phyloP scores from a whole-genome alignment of 2,329 filamentous ascomycete species.

The Fusarium sp. region DNA sequence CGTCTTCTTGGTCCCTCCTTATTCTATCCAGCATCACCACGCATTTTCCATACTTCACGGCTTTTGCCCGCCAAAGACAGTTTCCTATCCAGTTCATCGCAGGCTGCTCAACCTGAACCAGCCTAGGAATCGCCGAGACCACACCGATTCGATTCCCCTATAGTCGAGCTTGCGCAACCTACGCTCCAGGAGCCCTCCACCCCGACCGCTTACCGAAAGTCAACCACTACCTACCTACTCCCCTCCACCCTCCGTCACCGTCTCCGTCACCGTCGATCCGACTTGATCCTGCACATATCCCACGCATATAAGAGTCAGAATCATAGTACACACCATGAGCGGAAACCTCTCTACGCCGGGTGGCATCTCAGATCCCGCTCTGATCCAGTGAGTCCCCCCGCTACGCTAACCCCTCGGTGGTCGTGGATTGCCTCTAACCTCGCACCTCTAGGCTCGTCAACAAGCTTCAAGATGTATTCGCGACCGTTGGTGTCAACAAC shows the following conservation, averaged over 20 bases:
- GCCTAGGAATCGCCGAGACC: background rate
- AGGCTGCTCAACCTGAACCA: background rate
- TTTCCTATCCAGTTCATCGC: constrained; percentile 11
- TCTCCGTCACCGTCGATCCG: constrained; percentile 22
- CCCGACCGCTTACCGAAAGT: constrained; percentile 37
- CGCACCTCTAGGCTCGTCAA: constrained; percentile 79
- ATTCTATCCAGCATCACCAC: constrained; percentile 43
- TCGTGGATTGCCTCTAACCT: constrained; percentile 35
- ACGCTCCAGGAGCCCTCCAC: constrained; percentile 27
- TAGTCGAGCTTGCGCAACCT: constrained; percentile 17
- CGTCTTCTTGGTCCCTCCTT: constrained; percentile 48
- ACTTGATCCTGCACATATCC: constrained; percentile 20
- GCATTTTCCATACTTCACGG: constrained; percentile 36
- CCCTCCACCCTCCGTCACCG: constrained; percentile 19
- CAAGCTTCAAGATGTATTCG: constrained; percentile 99
- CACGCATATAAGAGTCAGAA: constrained; percentile 20
- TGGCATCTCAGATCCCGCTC: constrained; percentile 74
- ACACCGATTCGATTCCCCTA: background rate
- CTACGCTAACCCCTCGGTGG: constrained; percentile 19
- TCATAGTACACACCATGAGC: constrained; percentile 47
- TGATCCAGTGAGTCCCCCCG: constrained; percentile 67
- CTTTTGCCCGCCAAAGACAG: constrained; percentile 23
- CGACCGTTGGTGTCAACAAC: constrained; percentile 98
- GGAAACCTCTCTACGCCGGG: constrained; percentile 58
- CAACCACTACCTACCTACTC: constrained; percentile 20